Evolutionary conservation across 306 rosid genomes (phyloP), one percentile per base, ranked within the genome.

Genomic region (Acacia crassicarpa): DNA sequence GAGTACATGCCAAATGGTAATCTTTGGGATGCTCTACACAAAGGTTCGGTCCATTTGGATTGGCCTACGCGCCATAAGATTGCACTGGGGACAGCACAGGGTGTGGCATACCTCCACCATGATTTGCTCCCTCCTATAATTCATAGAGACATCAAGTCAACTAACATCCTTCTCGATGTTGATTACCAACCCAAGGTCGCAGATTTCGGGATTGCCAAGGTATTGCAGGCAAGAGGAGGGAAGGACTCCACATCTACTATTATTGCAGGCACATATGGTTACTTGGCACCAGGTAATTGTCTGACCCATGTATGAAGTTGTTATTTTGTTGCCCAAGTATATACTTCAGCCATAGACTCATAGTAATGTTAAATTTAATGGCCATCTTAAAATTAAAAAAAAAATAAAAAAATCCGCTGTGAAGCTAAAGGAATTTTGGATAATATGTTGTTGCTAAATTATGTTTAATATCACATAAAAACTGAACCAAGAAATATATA

Each of bases 131-230:
- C 87, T 76, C 87, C 99, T 2, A 92, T 96, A 8, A 92, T 96
- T 78, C 99, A 96, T 77, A 68, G 99, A 82, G 99, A 96, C 78
- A 92, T 96, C 51, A 96, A 96, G 82, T 88, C 97, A 12, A 93
- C 97, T 6, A 96, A 96, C 76, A 96, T 96, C 63, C 86, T 96
- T 40, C 85, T 96, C 67, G 99, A 93, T 82, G 92, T 85, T 23
- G 89, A 93, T 86, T 83, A 93, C 85, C 91, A 90, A 3, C 98
- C 99, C 33, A 96, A 92, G 76, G 99, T 96, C 80, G 98, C 99
- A 12, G 99, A 96, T 72, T 96, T 96, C 77, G 99, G 99, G 13
- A 92, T 96, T 22, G 98, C 99, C 74, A 96, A 96, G 89, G 97
- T 96, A 82, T 90, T 96, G 74, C 99, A 96, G 80, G 98, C 97